Percentiles rank a stretch among this genome's conserved stretches.
phyloP scores from a whole-genome alignment of 1,284 basidiomycete species.

The Heimioporus punctisporus region DNA sequence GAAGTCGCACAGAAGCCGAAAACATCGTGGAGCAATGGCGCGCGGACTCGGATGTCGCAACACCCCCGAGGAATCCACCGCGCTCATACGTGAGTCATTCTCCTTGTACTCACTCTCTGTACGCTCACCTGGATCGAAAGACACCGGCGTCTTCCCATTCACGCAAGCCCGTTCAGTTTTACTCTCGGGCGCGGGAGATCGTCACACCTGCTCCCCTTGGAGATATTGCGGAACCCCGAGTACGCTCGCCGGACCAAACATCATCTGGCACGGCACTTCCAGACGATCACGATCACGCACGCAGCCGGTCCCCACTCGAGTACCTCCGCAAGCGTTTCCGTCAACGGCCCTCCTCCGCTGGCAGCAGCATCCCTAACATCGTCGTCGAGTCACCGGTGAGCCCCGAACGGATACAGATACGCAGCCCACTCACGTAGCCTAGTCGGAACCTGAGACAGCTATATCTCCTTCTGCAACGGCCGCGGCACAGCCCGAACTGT shows the following conservation, averaged over 20 bases:
- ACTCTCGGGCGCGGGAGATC: slow-evolving; percentile 16
- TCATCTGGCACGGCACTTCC: slow-evolving; percentile 8
- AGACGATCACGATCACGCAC: slow-evolving; percentile 7
- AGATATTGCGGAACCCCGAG: slow-evolving; percentile 12
- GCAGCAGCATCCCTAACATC: slow-evolving; percentile 32
- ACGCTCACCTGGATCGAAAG: slow-evolving; percentile 3
- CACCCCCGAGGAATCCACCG: slow-evolving; percentile 14
- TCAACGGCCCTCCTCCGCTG: slow-evolving; percentile 28
- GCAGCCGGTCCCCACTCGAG: slow-evolving; percentile 17
- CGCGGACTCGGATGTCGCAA: slow-evolving; percentile 21
- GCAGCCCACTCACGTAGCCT: neutral
- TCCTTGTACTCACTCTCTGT: neutral
- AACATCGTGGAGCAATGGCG: slow-evolving; percentile 32
- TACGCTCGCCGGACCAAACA: slow-evolving; percentile 13
- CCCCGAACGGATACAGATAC: neutral
- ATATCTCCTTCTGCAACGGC: slow-evolving; percentile 14
- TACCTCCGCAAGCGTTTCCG: slow-evolving; percentile 30
- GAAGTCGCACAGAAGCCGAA: slow-evolving; percentile 26
- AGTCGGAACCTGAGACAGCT: slow-evolving; percentile 32
- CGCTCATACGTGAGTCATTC: slow-evolving; percentile 21
- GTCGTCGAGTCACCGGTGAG: slow-evolving; percentile 37
- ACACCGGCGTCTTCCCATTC: slow-evolving; percentile 17
- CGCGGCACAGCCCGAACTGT: slow-evolving; percentile 20
- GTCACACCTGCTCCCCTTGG: slow-evolving; percentile 16
- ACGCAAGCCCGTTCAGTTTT: slow-evolving; percentile 16